Base-by-base conservation (phyloP, 1,284 basidiomycete species). In the Schizopora paradoxa region DNA sequence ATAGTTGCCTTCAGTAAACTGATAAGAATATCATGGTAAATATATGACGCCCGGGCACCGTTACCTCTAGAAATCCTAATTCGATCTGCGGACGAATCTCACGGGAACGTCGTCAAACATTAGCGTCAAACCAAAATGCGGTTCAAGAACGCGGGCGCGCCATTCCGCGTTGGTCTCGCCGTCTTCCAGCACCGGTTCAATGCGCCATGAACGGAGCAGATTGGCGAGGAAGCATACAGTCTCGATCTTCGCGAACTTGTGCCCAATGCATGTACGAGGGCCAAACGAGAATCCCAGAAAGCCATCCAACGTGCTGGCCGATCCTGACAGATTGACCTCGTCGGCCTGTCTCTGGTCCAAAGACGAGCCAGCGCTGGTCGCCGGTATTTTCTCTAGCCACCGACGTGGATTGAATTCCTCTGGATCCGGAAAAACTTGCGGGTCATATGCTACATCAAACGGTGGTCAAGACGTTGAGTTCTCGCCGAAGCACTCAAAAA, bases 381-480 rank as follows among this genome's bases (percentile, higher is more conserved):
- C n/a, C n/a, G n/a, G n/a, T n/a, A n/a, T n/a, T 40, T 26, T n/a
- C 8, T 31, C 28, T 31, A 10, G 28, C 35, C 35, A 53, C 4
- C 52, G 49, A 2, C 18, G 34, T 25, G 52, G 52, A 11, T 38
- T 32, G 32, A 51, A 53, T 11, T 22, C 37, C 5, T 48, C 26
- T 7, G 52, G 50, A 13, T 53, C 41, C 23, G 52, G 33, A 43
- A 45, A 53, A 27, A 50, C 47, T 19, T 42, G 48, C 8, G 47
- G 39, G 36, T 46, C 34, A 23, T 46, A 46, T 14, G 27, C 44
- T 49, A 8, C 11, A 27, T 8, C 5, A 28, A 16, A 5, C n/a
- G 1, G 33, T 31, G 16, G 31, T 34, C 2, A 39, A 13, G 5
- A 16, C 5, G 22, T 6, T 18, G 2, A 2, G 19, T 11, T 16